Percentiles rank a stretch among this genome's conserved stretches.
Conservation (phyloP, 2,329 filamentous ascomycete species). For the Mycocentrospora acerina region DNA sequence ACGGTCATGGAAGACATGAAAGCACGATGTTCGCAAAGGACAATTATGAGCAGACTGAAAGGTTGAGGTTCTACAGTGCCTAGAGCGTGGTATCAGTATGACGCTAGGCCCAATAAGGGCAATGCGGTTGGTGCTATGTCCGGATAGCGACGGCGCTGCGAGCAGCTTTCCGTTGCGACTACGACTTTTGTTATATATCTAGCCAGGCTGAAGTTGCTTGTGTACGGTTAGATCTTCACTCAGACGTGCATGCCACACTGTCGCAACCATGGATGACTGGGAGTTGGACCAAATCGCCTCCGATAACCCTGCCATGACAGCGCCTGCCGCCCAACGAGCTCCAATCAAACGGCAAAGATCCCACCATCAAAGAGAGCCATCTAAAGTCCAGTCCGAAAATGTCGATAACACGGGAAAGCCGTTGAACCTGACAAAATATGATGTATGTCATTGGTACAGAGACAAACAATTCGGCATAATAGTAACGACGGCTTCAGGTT, state of each 20-base stretch:
- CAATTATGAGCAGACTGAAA: too few relatives aligned
- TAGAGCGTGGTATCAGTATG: too few relatives aligned
- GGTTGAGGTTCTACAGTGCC: too few relatives aligned
- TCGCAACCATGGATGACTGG: constrained; percentile 28
- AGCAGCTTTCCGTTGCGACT: too few relatives aligned
- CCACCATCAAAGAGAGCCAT: constrained; percentile 6
- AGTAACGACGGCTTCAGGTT: constrained; percentile 12
- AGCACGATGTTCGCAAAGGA: too few relatives aligned
- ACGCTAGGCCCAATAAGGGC: too few relatives aligned
- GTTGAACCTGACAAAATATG: constrained; percentile 25
- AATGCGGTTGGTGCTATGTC: too few relatives aligned
- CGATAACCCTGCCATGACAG: constrained; percentile 31
- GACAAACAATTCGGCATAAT: background rate
- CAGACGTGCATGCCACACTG: background rate
- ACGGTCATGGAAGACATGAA: too few relatives aligned
- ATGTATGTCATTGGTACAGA: constrained; percentile 13
- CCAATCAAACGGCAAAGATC: constrained; percentile 16
- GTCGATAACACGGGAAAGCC: constrained; percentile 2
- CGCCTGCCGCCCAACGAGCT: constrained; percentile 19
- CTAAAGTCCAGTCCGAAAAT: constrained; percentile 3
- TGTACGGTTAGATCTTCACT: too few relatives aligned
- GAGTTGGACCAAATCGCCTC: constrained; percentile 28
- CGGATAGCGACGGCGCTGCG: too few relatives aligned
- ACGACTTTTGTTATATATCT: too few relatives aligned
- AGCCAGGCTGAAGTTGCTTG: too few relatives aligned